Evolutionary conservation across 2,329 filamentous ascomycete genomes (phyloP), one percentile per base, ranked within the genome.

Genomic region (Remersonia thermophila): DNA sequence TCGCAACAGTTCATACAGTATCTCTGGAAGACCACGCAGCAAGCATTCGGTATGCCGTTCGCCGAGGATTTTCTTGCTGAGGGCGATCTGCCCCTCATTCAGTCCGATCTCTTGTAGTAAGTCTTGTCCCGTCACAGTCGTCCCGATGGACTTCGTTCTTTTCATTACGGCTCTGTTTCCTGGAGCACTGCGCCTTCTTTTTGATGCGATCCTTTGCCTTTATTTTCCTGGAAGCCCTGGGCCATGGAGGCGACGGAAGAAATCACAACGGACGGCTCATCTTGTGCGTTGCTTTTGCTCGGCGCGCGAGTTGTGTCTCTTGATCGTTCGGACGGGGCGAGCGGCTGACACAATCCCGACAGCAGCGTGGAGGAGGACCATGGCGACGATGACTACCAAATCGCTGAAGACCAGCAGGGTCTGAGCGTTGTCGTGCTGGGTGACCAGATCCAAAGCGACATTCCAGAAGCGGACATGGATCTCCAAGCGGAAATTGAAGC

Each of bases 41-140:
- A 16, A 23, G 20, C 18, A 12, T 15, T 15, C 28, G 45, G 37
- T 8, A 44, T 44, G 41, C 33, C 36, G 16, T 48, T 36, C 27
- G 33, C 28, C 14, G 41, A 36, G 13, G 33, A 38, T 11, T 13
- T 34, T n/a, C 10, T 40, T 12, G n/a, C 16, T 4, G 44, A 44
- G 6, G 23, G 14, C 14, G 28, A 30, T 10, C 28, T 37, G 14
- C 30, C 20, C 12, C 18, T 41, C 16, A 31, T 44, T 13, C 35
- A 41, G 41, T 50, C 47, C 35, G 47, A 50, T 31, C 32, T 50
- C 13, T 30, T 42, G n/a, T 33, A 38, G 47, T 49, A 43, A 46
- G 46, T 46, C 12, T 14, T 17, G n/a, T 23, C 8, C 2, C 14
- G 11, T 9, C 5, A 23, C 20, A n/a, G n/a, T n/a, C n/a, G n/a